Conservation (phyloP, 1,284 basidiomycete species). For the Microbotryum scabiosae region DNA sequence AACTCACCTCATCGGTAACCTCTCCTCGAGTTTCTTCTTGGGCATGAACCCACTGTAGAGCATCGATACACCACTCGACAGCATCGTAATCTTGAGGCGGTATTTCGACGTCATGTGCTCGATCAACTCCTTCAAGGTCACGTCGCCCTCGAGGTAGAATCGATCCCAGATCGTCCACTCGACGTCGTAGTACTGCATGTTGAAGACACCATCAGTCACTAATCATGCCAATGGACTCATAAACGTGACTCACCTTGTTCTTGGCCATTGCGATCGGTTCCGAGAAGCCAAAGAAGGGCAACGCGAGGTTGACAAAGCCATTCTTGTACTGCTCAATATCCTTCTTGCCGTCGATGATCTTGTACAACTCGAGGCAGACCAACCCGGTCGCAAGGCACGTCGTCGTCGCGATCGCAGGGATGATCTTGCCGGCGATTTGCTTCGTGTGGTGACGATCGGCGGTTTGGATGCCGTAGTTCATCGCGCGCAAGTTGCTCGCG, state of each 20-base stretch:
- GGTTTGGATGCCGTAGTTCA: constrained; percentile 84
- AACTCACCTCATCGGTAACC: constrained; percentile 60
- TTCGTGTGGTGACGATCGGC: constrained; percentile 94
- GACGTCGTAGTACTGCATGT: constrained; percentile 57
- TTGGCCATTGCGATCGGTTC: constrained; percentile 92
- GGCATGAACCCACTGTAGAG: constrained; percentile 88
- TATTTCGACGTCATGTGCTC: constrained; percentile 77
- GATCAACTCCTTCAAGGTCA: constrained; percentile 78
- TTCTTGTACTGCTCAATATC: constrained; percentile 96
- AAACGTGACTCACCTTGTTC: constrained; percentile 49
- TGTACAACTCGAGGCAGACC: constrained; percentile 95
- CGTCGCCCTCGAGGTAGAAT: constrained; percentile 84
- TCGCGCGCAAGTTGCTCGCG: constrained; percentile 90
- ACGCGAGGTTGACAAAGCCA: constrained; percentile 92
- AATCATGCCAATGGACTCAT: constrained; percentile 2
- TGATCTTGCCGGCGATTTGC: constrained; percentile 99
- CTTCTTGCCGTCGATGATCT: constrained; percentile 92
- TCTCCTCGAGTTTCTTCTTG: constrained; percentile 84
- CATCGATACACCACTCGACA: constrained; percentile 88
- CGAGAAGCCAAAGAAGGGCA: constrained; percentile 99
- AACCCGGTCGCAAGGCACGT: constrained; percentile 91
- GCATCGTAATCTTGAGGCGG: constrained; percentile 86
- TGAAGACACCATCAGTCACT: background rate
- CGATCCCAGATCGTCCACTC: constrained; percentile 99
- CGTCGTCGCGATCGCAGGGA: constrained; percentile 97